phyloP scores from a whole-genome alignment of 2,329 filamentous ascomycete species.

The Corinectria fuckeliana region DNA sequence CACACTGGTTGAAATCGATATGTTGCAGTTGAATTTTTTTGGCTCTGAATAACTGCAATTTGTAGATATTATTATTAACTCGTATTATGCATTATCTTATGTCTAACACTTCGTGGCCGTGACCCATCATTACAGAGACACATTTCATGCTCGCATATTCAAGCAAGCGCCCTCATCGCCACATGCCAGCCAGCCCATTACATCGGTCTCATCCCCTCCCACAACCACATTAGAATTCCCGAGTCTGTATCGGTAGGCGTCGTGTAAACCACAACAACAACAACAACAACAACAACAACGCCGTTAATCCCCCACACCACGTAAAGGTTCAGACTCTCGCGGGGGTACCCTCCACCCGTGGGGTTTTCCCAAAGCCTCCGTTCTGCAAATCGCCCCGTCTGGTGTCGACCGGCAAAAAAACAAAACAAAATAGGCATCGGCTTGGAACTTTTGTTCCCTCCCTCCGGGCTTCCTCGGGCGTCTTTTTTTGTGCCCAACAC shows the following conservation, averaged over 20 bases:
- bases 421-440: too few relatives aligned
- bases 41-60: not conserved
- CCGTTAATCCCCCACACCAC: slow-evolving; percentile 37
- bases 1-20: not conserved
- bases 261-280: too few relatives aligned
- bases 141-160: not conserved
- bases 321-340: slow-evolving; percentile 39
- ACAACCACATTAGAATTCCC: not conserved
- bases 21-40: not conserved
- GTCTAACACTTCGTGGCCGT: not conserved
- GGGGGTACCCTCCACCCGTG: slow-evolving; percentile 33
- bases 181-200: not conserved
- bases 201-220: not conserved
- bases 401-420: not conserved
- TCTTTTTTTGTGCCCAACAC: slow-evolving; percentile 31
- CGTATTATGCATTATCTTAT: slow-evolving; percentile 9
- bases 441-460: too few relatives aligned
- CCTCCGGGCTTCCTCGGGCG: slow-evolving; percentile 24
- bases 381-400: not conserved
- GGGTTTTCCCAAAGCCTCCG: not conserved
- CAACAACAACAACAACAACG: too few relatives aligned
- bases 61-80: slow-evolving; percentile 2
- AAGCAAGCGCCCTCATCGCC: too few relatives aligned
- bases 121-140: not conserved
- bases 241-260: slow-evolving; percentile 35